Evolutionary conservation across 208 protist genomes (phyloP).

Genomic region (Zelonia costaricensis): DNA sequence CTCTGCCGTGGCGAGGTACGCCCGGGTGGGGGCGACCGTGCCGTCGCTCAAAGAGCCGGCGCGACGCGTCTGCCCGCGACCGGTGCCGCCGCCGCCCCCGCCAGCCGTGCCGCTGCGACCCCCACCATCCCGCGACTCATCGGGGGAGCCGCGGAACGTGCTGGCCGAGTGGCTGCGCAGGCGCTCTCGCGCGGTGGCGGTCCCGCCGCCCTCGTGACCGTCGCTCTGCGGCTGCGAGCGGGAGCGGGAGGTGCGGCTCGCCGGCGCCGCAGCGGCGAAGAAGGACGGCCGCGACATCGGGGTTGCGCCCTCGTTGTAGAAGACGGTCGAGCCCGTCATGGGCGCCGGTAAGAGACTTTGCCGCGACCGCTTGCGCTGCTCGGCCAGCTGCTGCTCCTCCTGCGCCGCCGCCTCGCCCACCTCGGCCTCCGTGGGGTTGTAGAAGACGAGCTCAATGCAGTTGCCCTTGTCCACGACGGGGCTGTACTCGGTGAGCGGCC

Average conservation of each 20-base stretch:
- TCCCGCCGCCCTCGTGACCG: background rate
- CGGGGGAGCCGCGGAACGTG: background rate
- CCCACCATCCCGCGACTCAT: no score
- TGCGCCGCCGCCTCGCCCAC: conserved; percentile 15
- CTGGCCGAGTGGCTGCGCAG: conserved; percentile 11
- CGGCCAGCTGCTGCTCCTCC: conserved; percentile 25
- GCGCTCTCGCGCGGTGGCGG: background rate
- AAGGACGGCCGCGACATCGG: background rate
- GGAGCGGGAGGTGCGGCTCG: background rate
- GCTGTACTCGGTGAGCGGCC: conserved; percentile 58
- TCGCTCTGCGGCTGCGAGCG: background rate
- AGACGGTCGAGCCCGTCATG: background rate
- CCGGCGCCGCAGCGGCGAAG: background rate
- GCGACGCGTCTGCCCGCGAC: no score
- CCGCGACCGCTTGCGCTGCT: background rate
- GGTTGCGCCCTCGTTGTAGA: background rate
- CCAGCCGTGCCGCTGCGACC: no score
- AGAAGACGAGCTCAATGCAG: conserved; percentile 85
- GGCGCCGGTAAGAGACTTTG: background rate
- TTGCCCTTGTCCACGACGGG: conserved; percentile 75
- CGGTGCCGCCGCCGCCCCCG: no score
- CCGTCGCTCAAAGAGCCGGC: background rate
- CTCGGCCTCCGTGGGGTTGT: conserved; percentile 33
- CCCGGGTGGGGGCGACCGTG: background rate
- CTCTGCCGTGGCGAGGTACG: no score